Evolutionary conservation across 441 rosid species (phyloP).

Genomic region (Corymbia calophylla): DNA sequence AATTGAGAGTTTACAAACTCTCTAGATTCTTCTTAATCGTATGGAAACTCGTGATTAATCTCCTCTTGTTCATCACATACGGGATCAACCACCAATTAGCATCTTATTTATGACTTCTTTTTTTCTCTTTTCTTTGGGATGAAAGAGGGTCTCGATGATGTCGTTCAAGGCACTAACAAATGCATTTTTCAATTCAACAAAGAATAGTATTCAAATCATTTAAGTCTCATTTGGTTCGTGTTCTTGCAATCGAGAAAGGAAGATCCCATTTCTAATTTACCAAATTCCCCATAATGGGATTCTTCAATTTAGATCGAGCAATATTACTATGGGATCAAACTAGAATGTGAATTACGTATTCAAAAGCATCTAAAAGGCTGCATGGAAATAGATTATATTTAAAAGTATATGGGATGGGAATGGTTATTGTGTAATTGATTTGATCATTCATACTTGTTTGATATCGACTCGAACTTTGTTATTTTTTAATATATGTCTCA

Average conservation of each 20-base stretch:
- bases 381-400: background rate
- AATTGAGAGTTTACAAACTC: background rate
- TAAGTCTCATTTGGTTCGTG: background rate
- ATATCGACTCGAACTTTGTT: too few species aligned
- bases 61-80: background rate
- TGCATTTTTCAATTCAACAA: background rate
- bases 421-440: too few species aligned
- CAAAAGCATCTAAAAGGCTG: background rate
- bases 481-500: too few species aligned
- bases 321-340: background rate
- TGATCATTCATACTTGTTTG: too few species aligned
- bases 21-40: background rate
- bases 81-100: background rate
- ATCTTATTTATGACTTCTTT: background rate
- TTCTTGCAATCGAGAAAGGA: background rate
- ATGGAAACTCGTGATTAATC: background rate
- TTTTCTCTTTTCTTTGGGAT: background rate
- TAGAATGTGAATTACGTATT: background rate
- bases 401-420: too few species aligned
- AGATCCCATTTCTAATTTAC: background rate
- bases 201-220: too few species aligned
- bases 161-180: accelerated
- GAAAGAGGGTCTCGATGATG: background rate
- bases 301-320: background rate
- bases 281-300: background rate